A percentile compares a stretch with the other conserved stretches of the same genome.
These are phyloP conservation scores for Perkinsus marinus DNA, from an alignment of 169 alveolate genomes.

Conservation along the genomic window DNA sequence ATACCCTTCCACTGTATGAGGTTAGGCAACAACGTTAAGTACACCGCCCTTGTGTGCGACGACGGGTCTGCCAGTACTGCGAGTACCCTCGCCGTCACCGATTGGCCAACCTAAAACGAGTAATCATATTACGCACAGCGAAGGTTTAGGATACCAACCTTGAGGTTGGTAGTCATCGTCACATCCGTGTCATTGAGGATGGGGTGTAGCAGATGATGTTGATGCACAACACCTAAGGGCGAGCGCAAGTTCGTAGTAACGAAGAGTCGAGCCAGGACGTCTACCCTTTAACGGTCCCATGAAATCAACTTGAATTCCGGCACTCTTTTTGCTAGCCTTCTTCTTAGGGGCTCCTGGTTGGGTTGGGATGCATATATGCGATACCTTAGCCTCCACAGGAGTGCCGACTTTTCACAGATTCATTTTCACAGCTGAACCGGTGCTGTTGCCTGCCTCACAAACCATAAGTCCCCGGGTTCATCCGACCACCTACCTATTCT, in stretches of 20 bases:
- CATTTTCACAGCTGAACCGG: neutral
- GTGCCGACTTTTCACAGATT: neutral
- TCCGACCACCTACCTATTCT: neutral
- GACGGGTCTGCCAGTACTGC: neutral
- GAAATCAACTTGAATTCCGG: neutral
- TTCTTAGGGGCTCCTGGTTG: neutral
- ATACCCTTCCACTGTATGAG: neutral
- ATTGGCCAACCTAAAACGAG: neutral
- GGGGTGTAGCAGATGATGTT: neutral
- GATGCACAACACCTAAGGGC: neutral
- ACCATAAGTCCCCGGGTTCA: neutral
- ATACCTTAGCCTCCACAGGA: neutral
- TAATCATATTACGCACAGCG: neutral
- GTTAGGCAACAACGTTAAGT: neutral
- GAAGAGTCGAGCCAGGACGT: neutral
- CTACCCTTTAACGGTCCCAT: neutral
- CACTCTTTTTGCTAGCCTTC: neutral
- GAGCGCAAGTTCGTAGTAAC: neutral
- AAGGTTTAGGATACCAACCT: neutral
- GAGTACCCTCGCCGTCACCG: neutral
- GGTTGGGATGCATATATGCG: neutral
- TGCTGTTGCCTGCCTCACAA: neutral
- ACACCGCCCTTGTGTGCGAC: neutral
- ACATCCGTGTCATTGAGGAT: neutral
- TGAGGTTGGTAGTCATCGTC: neutral